Percentiles rank a stretch among this genome's conserved stretches.
Evolutionary conservation across 2,329 filamentous ascomycete species (phyloP).

Genomic region (Scedosporium apiospermum): DNA sequence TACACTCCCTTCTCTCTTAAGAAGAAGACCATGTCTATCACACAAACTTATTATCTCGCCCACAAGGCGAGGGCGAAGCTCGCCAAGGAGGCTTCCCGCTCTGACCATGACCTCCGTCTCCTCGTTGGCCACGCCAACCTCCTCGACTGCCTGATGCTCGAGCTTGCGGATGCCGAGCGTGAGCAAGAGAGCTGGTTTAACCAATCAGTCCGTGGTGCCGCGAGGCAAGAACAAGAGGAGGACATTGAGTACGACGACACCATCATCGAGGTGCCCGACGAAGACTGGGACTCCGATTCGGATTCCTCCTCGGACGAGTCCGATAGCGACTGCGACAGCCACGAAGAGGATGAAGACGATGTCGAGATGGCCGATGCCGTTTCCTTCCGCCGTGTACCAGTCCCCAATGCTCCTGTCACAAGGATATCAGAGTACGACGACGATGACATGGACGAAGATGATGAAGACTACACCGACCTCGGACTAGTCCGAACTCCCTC

Average conservation of each 20-base stretch:
- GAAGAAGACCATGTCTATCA: slow-evolving; percentile 91
- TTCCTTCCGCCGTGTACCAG: slow-evolving; percentile 31
- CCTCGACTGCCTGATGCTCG: slow-evolving; percentile 88
- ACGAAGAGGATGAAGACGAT: slow-evolving; percentile 52
- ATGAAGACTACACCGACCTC: slow-evolving; percentile 57
- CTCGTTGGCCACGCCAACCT: slow-evolving; percentile 98
- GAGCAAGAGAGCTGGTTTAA: slow-evolving; percentile 99
- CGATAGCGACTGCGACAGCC: slow-evolving; percentile 32
- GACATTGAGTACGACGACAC: slow-evolving; percentile 85
- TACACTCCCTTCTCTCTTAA: slow-evolving; percentile 22
- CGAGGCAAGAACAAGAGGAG: slow-evolving; percentile 41
- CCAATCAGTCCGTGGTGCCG: slow-evolving; percentile 64
- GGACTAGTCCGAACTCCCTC: slow-evolving; percentile 61
- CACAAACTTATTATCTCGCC: slow-evolving; percentile 96
- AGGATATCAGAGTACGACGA: slow-evolving; percentile 31
- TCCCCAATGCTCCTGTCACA: slow-evolving; percentile 21
- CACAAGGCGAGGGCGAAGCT: slow-evolving; percentile 97
- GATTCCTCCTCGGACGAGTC: slow-evolving; percentile 41
- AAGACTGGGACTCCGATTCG: slow-evolving; percentile 54
- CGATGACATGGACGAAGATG: slow-evolving; percentile 43
- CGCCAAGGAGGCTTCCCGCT: slow-evolving; percentile 75
- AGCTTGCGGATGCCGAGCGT: slow-evolving; percentile 83
- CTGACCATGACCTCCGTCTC: slow-evolving; percentile 89
- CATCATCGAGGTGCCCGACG: slow-evolving; percentile 62
- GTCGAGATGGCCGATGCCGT: slow-evolving; percentile 43